Percentiles rank a stretch among this genome's conserved stretches.
phyloP scores from a whole-genome alignment of 2,329 filamentous ascomycete genomes.

The Leptographium flavum region DNA sequence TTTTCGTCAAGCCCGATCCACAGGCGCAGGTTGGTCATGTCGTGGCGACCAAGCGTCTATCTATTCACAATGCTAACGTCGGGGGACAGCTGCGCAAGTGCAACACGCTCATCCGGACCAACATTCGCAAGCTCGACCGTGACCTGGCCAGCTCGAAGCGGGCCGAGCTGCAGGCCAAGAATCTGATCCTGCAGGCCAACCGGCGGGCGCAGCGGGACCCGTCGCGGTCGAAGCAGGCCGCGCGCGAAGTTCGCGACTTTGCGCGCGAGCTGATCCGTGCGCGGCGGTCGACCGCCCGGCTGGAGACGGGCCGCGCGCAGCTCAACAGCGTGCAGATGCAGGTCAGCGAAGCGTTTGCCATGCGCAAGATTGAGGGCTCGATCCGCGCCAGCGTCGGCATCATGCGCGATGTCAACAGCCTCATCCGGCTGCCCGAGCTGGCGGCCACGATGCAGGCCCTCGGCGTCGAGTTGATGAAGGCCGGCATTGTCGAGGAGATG shows the following conservation, averaged over 20 bases:
- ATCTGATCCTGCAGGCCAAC: conserved; percentile 70
- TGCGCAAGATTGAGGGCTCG: conserved; percentile 89
- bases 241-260: conserved; percentile 72
- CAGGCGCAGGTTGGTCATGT: conserved; percentile 69
- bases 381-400: conserved; percentile 77
- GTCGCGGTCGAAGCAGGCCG: conserved; percentile 62
- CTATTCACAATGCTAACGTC: too few relatives aligned
- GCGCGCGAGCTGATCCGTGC: conserved; percentile 75
- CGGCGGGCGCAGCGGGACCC: conserved; percentile 70
- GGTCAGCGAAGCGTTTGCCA: conserved; percentile 88
- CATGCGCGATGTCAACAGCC: conserved; percentile 89
- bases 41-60: too few relatives aligned
- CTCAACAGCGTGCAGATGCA: conserved; percentile 92
- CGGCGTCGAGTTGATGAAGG: conserved; percentile 76
- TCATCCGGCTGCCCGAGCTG: conserved; percentile 74
- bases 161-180: conserved; percentile 73
- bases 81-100: conserved; percentile 73
- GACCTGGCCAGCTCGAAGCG: conserved; percentile 69
- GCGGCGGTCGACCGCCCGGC: conserved; percentile 58
- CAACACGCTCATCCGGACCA: conserved; percentile 75
- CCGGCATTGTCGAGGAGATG: conserved; percentile 97
- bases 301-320: conserved; percentile 82
- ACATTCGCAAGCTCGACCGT: conserved; percentile 87
- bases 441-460: conserved; percentile 82
- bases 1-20: conserved; percentile 87